Evolutionary conservation across 2,329 filamentous ascomycete species (phyloP).

Genomic region (Penicillium capsulatum): DNA sequence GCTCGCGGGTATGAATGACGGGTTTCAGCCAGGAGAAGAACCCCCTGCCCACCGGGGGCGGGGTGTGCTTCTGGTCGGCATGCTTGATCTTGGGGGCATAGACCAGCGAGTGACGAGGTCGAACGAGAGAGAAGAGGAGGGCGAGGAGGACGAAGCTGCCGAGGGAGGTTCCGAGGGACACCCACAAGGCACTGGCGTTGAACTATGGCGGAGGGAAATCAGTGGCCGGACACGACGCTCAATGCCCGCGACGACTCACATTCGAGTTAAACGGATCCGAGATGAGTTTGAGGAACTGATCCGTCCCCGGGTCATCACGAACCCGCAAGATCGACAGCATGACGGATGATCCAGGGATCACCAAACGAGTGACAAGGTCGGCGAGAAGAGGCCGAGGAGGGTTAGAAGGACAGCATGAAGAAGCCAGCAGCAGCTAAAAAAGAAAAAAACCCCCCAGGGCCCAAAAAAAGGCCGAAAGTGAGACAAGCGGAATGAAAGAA

Average conservation of each 20-base stretch:
- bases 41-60: constrained; percentile 80
- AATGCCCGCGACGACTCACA: constrained; percentile 36
- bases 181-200: constrained; percentile 62
- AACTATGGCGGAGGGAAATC: constrained; percentile 42
- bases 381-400: constrained; percentile 10
- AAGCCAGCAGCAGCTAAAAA: constrained; percentile 1
- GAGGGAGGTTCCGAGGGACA: constrained; percentile 75
- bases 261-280: constrained; percentile 44
- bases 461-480: constrained; percentile 15
- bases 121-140: constrained; percentile 78
- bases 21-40: constrained; percentile 82
- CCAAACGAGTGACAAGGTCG: constrained; percentile 18
- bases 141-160: constrained; percentile 70
- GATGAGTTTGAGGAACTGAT: constrained; percentile 44
- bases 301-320: constrained; percentile 26
- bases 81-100: constrained; percentile 94
- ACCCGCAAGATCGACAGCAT: constrained; percentile 21
- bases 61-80: constrained; percentile 83
- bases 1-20: constrained; percentile 71
- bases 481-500: constrained; percentile 21
- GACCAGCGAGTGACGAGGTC: constrained; percentile 85
- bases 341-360: constrained; percentile 6
- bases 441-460: too few species aligned
- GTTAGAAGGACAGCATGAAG: constrained; percentile 10
- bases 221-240: neutral